Evolutionary conservation across 371 early-diverging fungal species (phyloP).

Genomic region (Mortierella sp.): DNA sequence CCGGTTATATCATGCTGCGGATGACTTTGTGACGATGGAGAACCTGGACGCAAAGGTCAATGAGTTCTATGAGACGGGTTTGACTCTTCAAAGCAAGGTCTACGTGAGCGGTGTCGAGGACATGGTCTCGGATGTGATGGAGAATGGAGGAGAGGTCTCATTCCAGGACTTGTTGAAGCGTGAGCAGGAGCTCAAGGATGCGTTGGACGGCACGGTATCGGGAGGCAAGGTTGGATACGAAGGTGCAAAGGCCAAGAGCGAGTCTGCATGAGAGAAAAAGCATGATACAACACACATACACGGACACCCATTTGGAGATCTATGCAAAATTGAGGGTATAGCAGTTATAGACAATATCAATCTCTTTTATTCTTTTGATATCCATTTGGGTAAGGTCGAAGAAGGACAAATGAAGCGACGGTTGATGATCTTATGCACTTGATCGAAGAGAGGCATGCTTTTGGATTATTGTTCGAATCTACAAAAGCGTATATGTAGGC

Average conservation of each 20-base stretch:
- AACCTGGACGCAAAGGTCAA: conserved; percentile 60
- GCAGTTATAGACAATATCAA: too few relatives aligned
- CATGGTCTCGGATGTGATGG: conserved; percentile 51
- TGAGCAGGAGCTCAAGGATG: conserved; percentile 53
- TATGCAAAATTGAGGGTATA: too few relatives aligned
- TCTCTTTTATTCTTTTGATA: too few relatives aligned
- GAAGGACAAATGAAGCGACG: too few relatives aligned
- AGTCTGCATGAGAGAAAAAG: conserved; percentile 34
- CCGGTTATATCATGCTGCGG: conserved; percentile 59
- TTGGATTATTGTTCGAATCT: too few relatives aligned
- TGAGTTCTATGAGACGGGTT: conserved; percentile 52
- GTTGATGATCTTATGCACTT: too few relatives aligned
- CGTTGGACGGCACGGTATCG: conserved; percentile 45
- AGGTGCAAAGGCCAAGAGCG: conserved; percentile 28
- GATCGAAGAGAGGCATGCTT: too few relatives aligned
- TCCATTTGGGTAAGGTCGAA: too few relatives aligned
- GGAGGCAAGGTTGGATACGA: conserved; percentile 52
- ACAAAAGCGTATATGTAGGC: too few relatives aligned
- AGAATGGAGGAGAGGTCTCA: conserved; percentile 48
- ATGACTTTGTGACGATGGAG: conserved; percentile 59
- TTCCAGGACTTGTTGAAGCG: conserved; percentile 34
- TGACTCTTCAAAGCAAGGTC: conserved; percentile 40
- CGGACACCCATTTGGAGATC: too few relatives aligned
- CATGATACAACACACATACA: too few relatives aligned
- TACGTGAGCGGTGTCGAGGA: conserved; percentile 28